These are phyloP conservation scores for Mrakia blollopis DNA, from an alignment of 768 basidiomycete species.

Conservation along the genomic window DNA sequence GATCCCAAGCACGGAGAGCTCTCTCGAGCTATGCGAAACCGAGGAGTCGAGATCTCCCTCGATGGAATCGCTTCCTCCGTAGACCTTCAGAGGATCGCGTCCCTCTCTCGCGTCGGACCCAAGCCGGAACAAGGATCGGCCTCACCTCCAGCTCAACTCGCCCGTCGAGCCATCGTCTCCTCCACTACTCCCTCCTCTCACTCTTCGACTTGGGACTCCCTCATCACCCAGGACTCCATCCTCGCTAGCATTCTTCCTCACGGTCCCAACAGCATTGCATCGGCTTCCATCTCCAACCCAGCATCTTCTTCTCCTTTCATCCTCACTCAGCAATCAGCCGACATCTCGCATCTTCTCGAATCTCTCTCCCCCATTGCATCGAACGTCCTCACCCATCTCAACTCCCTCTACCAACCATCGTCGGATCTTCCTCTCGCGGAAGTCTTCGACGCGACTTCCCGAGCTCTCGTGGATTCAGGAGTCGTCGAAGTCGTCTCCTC, in stretches of 20 bases:
- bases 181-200: background rate
- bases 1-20: conserved; percentile 89
- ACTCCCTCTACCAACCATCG: background rate
- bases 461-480: conserved; percentile 13
- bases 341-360: conserved; percentile 26
- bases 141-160: background rate
- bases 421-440: conserved; percentile 9
- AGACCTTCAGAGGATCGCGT: conserved; percentile 23
- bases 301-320: background rate
- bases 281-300: background rate
- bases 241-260: conserved; percentile 22
- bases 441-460: conserved; percentile 10
- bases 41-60: conserved; percentile 79
- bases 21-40: conserved; percentile 96
- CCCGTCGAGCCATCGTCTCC: conserved; percentile 6
- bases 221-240: conserved; percentile 11
- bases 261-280: background rate
- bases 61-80: conserved; percentile 22
- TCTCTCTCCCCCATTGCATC: conserved; percentile 9
- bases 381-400: conserved; percentile 18
- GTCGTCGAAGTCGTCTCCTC: background rate
- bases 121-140: background rate
- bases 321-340: background rate
- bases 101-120: conserved; percentile 18
- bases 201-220: conserved; percentile 14